phyloP scores from a whole-genome alignment of 75 land plant species.

The Isoetes taiwanensis region DNA sequence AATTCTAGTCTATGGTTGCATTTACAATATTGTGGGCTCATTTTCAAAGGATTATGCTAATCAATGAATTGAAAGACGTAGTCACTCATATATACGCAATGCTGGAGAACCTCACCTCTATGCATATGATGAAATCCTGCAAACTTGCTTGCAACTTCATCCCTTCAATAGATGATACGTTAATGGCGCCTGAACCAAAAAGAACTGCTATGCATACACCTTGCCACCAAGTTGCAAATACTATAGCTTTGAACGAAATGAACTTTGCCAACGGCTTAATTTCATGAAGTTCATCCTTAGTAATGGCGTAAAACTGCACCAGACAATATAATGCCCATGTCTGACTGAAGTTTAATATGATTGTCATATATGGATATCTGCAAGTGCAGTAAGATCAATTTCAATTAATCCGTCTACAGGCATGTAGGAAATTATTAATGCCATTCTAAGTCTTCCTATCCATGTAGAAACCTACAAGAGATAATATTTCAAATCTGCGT shows the following conservation, averaged over 20 bases:
- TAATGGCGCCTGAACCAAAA: constrained; percentile 20
- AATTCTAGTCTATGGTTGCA: too few species aligned
- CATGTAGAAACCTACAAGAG: neutral
- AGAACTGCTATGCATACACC: constrained; percentile 62
- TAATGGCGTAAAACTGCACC: constrained; percentile 70
- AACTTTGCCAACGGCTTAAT: constrained; percentile 75
- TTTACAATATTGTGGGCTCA: too few species aligned
- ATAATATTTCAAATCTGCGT: neutral
- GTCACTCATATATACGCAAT: too few species aligned
- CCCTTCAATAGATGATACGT: constrained; percentile 29
- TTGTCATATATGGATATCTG: constrained; percentile 81
- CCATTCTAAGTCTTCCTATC: too few species aligned
- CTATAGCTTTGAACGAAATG: constrained; percentile 63
- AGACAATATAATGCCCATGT: constrained; percentile 78
- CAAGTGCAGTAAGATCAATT: constrained; percentile 6
- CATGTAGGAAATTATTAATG: neutral
- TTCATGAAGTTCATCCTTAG: constrained; percentile 53
- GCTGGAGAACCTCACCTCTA: constrained; percentile 40
- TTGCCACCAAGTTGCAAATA: constrained; percentile 87
- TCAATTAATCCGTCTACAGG: neutral
- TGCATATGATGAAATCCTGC: constrained; percentile 80
- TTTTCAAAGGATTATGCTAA: too few species aligned
- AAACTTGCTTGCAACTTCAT: constrained; percentile 44
- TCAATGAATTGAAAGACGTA: too few species aligned
- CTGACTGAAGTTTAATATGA: constrained; percentile 61